Percentiles rank a stretch among this genome's conserved stretches.
Evolutionary conservation across 2,329 filamentous ascomycete species (phyloP).

Genomic region (Penicillium sp.): DNA sequence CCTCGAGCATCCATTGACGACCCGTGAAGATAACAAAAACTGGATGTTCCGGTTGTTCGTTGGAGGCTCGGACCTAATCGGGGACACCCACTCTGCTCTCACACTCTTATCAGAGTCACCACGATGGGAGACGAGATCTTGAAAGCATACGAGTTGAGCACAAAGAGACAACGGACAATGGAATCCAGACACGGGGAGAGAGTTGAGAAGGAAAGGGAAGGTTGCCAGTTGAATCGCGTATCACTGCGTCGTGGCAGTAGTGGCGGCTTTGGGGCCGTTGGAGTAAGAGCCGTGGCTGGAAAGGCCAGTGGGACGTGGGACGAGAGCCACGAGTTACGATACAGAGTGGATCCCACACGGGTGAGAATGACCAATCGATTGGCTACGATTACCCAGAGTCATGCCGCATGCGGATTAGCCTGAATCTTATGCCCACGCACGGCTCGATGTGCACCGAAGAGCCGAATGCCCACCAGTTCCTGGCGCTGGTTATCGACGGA

Average conservation of each 20-base stretch:
- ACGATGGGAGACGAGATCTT: too few relatives aligned
- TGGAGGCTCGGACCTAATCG: too few relatives aligned
- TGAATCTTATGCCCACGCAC: constrained; percentile 21
- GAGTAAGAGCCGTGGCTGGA: too few relatives aligned
- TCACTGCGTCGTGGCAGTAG: constrained; percentile 7
- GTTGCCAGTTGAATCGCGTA: not conserved
- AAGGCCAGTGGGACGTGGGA: too few relatives aligned
- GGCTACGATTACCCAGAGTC: constrained; percentile 15
- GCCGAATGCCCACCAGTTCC: constrained; percentile 15
- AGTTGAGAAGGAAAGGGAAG: constrained; percentile 1
- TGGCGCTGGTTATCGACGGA: constrained; percentile 9
- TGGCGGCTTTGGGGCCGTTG: constrained; percentile 1
- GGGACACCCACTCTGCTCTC: too few relatives aligned
- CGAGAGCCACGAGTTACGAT: too few relatives aligned
- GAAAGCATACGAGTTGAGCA: too few relatives aligned
- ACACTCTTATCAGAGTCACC: too few relatives aligned
- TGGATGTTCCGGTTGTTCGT: too few relatives aligned
- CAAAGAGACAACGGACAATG: too few relatives aligned
- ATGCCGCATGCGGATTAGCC: constrained; percentile 18
- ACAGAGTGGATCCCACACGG: constrained; percentile 11
- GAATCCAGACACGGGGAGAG: constrained; percentile 1
- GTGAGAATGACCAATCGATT: constrained; percentile 7
- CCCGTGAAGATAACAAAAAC: too few relatives aligned
- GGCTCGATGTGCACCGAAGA: constrained; percentile 1
- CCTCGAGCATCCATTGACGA: constrained; percentile 12